Base-by-base conservation (phyloP, 1,284 basidiomycete genomes). In the Filobasidium uniguttulatum region DNA sequence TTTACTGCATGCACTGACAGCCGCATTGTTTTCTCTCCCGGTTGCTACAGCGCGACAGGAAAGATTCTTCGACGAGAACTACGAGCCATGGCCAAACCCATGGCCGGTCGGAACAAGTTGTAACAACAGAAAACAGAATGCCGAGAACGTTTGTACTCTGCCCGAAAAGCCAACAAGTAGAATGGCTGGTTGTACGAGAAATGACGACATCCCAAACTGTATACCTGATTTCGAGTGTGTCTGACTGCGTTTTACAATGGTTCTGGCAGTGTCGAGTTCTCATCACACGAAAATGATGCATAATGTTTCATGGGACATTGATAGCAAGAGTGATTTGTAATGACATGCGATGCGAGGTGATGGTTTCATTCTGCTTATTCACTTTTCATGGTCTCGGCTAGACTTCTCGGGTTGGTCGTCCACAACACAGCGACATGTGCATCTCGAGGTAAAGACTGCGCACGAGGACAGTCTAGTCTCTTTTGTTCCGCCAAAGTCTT, bases 1-100 rank as follows among this genome's bases (percentile, higher is more conserved):
- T 4, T n/a, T 3, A 23, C 9, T 25, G 31, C 8, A 33, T 46
- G 48, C n/a, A n/a, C n/a, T n/a, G n/a, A n/a, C 26, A 22, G 23
- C 17, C n/a, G 7, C 29, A 15, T 40, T 17, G 28, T 17, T 8
- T 19, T 30, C 7, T 34, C 17, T 15, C 23, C 20, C 30, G 6
- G 12, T 22, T 40, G 2, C 15, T 4, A 23, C 22, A 63, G 62
- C 40, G 54, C 66, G 14, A 59, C 62, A 3, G 70, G 70, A 9
- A 71, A 71, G 54, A 68, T 71, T 23, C 55, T 69, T n/a, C 57
- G 65, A 8, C 57, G 64, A 9, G 51, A 60, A 15, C 48, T 71
- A 0, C 53, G 71, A 22, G 26, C 25, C 19, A 20, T 15, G 14
- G 52, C 52, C 20, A 28, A 41, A 41, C 8, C 20, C 7, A 37